phyloP scores from a whole-genome alignment of 2,329 filamentous ascomycete species.

The Aspergillus aculeatinus region DNA sequence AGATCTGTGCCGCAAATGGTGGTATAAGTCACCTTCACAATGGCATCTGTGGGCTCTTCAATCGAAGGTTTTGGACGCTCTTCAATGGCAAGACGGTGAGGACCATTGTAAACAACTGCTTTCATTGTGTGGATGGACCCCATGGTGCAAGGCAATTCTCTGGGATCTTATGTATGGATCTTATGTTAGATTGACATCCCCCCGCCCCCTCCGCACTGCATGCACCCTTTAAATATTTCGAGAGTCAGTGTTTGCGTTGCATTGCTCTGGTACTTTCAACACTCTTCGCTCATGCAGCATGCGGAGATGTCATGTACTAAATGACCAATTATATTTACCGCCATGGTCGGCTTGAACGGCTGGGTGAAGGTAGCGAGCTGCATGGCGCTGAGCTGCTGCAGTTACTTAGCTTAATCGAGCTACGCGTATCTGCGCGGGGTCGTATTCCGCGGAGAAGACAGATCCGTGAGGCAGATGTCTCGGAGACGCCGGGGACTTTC shows the following conservation, averaged over 20 bases:
- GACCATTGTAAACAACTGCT: slow-evolving; percentile 47
- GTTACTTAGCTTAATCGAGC: not conserved
- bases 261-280: not conserved
- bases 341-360: not conserved
- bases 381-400: not conserved
- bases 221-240: not conserved
- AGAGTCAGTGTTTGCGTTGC: not conserved
- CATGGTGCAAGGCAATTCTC: not conserved
- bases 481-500: not conserved
- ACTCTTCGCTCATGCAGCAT: not conserved
- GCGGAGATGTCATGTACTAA: not conserved
- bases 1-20: slow-evolving; percentile 58
- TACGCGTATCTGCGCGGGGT: not conserved
- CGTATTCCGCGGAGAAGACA: not conserved
- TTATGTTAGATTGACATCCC: too few relatives aligned
- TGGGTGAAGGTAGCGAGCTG: not conserved
- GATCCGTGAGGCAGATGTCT: not conserved
- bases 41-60: slow-evolving; percentile 48
- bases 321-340: not conserved
- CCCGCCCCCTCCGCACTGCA: not conserved
- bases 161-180: too few relatives aligned
- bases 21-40: slow-evolving; percentile 50
- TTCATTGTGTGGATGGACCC: slow-evolving; percentile 38
- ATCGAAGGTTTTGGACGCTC: slow-evolving; percentile 47
- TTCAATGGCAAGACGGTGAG: slow-evolving; percentile 38